Percentiles rank a stretch among this genome's conserved stretches.
Conservation (phyloP, 805 yeast species). For the Ogataea haglerorum region DNA sequence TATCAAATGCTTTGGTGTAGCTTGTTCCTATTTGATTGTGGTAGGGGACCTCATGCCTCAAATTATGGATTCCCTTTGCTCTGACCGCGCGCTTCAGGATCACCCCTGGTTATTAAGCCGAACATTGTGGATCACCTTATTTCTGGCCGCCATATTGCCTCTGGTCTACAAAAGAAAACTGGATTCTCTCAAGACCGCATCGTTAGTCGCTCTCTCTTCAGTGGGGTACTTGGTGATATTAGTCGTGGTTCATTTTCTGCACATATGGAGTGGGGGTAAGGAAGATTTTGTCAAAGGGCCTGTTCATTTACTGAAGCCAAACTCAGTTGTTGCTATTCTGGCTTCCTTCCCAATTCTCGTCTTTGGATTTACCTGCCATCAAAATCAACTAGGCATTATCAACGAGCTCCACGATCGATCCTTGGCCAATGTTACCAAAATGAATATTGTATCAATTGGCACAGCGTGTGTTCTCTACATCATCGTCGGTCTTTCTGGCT, state of each 20-base stretch:
- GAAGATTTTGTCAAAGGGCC: constrained; percentile 56
- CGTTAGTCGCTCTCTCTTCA: constrained; percentile 76
- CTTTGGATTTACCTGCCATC: constrained; percentile 95
- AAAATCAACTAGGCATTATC: constrained; percentile 85
- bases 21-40: constrained; percentile 63
- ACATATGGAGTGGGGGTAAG: constrained; percentile 46
- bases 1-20: constrained; percentile 69
- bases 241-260: constrained; percentile 72
- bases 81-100: constrained; percentile 15
- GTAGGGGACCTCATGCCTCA: constrained; percentile 70
- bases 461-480: constrained; percentile 62
- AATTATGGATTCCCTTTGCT: constrained; percentile 36
- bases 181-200: constrained; percentile 82
- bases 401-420: constrained; percentile 70
- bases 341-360: constrained; percentile 86
- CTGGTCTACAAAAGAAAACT: constrained; percentile 70
- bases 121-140: constrained; percentile 58
- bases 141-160: constrained; percentile 54
- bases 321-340: constrained; percentile 45
- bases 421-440: constrained; percentile 40
- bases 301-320: constrained; percentile 47
- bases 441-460: constrained; percentile 53
- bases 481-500: constrained; percentile 77
- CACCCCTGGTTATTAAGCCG: constrained; percentile 36
- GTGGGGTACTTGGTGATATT: constrained; percentile 73